Evolutionary conservation across 306 rosid species (phyloP).

Genomic region (Ormosia semicastrata): DNA sequence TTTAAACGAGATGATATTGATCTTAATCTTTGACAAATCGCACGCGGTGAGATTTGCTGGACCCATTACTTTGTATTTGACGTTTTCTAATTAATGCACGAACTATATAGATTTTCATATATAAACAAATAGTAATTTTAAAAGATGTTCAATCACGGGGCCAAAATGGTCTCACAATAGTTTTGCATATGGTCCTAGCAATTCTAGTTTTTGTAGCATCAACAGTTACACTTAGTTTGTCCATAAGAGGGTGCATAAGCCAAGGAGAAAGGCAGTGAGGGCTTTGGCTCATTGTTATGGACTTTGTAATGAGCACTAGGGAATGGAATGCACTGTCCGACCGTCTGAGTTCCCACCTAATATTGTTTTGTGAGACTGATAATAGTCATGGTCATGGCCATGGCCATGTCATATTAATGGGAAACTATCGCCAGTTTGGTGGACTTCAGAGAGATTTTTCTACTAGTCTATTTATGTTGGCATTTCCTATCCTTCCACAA

Average conservation of each 20-base stretch:
- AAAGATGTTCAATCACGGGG: background rate
- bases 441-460: slow-evolving; percentile 16
- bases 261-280: too few species aligned
- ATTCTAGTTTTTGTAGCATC: background rate
- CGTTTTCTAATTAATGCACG: background rate
- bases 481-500: slow-evolving; percentile 26
- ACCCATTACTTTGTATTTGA: slow-evolving; percentile 16
- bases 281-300: background rate
- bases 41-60: slow-evolving; percentile 34
- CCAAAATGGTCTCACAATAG: background rate
- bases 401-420: slow-evolving; percentile 27
- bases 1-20: slow-evolving; percentile 31
- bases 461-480: slow-evolving; percentile 3
- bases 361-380: slow-evolving; percentile 10
- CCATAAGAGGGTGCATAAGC: background rate
- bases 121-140: too few species aligned
- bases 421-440: slow-evolving; percentile 25
- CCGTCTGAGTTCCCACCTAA: background rate
- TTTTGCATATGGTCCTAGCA: slow-evolving; percentile 17
- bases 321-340: background rate
- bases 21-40: slow-evolving; percentile 41
- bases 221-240: background rate
- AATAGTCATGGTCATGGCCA: background rate
- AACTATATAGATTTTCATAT: background rate
- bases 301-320: background rate